phyloP scores from a whole-genome alignment of 2,329 filamentous ascomycete genomes.

The Fusarium decemcellulare region DNA sequence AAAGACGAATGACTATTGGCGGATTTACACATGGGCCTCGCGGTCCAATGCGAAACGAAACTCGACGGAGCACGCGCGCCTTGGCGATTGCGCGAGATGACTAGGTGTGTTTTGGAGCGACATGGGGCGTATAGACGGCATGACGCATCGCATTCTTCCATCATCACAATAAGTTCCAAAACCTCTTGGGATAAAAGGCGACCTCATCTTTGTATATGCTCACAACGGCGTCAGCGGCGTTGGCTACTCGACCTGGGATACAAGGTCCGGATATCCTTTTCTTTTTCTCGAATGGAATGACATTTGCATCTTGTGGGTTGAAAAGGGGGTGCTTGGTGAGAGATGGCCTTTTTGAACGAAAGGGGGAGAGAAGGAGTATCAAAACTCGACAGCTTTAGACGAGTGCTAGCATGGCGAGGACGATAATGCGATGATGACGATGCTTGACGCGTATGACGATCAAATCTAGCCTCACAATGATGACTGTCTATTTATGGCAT shows the following conservation, averaged over 20 bases:
- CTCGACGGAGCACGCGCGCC: slow-evolving; percentile 19
- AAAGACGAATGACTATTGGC: slow-evolving; percentile 25
- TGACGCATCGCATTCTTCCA: slow-evolving; percentile 20
- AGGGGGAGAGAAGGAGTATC: not conserved
- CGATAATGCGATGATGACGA: slow-evolving; percentile 1
- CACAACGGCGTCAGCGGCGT: slow-evolving; percentile 41
- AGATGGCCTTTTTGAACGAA: not conserved
- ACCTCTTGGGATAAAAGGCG: not conserved
- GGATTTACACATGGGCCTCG: slow-evolving; percentile 32
- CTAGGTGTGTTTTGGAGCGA: slow-evolving; percentile 22
- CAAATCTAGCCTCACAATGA: not conserved
- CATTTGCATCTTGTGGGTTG: slow-evolving; percentile 2
- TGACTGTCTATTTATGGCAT: not conserved
- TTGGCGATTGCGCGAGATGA: slow-evolving; percentile 10
- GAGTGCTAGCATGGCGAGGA: slow-evolving; percentile 6
- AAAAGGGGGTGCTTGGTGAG: not conserved
- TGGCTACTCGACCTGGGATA: slow-evolving; percentile 34
- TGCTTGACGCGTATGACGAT: slow-evolving; percentile 11
- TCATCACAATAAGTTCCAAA: slow-evolving; percentile 5
- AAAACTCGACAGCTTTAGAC: slow-evolving; percentile 6
- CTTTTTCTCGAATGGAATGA: slow-evolving; percentile 8
- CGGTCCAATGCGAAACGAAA: slow-evolving; percentile 36
- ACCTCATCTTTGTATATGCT: slow-evolving; percentile 34
- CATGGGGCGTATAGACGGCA: slow-evolving; percentile 30
- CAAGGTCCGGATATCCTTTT: slow-evolving; percentile 33